Base-by-base conservation (phyloP, 495 filamentous ascomycete genomes). In the Penicillium arizonense region DNA sequence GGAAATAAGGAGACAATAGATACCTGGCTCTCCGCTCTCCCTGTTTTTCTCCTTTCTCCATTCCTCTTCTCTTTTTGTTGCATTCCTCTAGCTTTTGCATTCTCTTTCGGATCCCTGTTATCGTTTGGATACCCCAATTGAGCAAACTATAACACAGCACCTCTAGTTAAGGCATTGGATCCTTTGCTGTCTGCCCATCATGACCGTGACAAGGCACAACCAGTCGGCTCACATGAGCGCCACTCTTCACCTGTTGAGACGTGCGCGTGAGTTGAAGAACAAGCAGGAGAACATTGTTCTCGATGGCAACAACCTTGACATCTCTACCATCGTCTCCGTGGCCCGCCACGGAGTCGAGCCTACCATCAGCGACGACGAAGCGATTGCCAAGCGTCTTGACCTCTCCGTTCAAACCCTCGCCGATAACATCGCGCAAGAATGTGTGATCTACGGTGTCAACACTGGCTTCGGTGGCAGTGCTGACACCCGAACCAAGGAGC, bases 381-480 rank as follows among this genome's bases (percentile, higher is more conserved):
- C 37, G 1, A 35, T 59, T 4, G 38, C 44, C 8, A 47, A 55
- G 37, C 47, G 37, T 18, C 42, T 59, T 5, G 56, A 59, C 8
- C 37, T 48, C 23, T 47, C 41, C 16, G 56, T 59, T 4, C 42
- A 59, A 6, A 48, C 56, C 20, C 43, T 59, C 7, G 30, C 43
- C 12, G 52, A 59, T 8, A 37, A 51, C 21, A 36, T 59, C 8
- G 20, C 56, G 8, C 47, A 52, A 10, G 16, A 55, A 12, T 55
- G 36, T 21, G 56, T 59, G 21, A 44, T 59, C 6, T 59, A 59
- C n/a, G 84, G 84, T 4, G 82, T 87, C 54, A 87, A 82, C 57
- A 87, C 84, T 5, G 84, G 84, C 10, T 86, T 85, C 47, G 84
- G 84, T n/a, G 84, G 82, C 5, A 85, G 78, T 52, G 84, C 84